Evolutionary conservation across 208 protist species (phyloP).

Genomic region (Herpetomonas tarakana): DNA sequence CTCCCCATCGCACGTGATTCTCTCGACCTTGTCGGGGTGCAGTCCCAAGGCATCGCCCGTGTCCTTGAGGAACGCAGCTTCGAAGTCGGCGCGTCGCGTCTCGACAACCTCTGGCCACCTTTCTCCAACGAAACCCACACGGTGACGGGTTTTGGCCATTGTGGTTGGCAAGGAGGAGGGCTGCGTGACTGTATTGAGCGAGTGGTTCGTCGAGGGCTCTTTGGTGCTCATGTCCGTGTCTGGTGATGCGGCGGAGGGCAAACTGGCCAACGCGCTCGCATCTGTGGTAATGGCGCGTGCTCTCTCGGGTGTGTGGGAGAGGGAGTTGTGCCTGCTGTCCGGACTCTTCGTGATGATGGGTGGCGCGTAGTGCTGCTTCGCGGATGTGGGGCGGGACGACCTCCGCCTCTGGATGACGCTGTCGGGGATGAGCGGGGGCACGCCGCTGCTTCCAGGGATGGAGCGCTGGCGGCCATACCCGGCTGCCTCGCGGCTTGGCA

Average conservation of each 20-base stretch:
- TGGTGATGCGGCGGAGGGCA: not conserved
- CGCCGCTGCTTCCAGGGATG: not conserved
- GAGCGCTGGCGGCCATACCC: not conserved
- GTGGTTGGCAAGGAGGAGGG: constrained; percentile 3
- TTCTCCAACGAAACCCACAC: constrained; percentile 66
- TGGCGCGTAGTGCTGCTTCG: not conserved
- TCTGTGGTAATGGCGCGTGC: not conserved
- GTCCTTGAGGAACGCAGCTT: constrained; percentile 40
- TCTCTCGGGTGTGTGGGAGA: not conserved
- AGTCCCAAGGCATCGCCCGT: constrained; percentile 25
- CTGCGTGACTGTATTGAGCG: not conserved
- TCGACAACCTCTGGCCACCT: constrained; percentile 43
- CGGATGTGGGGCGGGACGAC: not conserved
- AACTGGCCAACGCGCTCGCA: not conserved
- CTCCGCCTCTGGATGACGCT: not conserved
- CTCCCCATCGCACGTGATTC: constrained; percentile 36
- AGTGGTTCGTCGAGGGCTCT: not conserved
- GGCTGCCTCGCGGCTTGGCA: not conserved
- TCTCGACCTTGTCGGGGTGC: constrained; percentile 31
- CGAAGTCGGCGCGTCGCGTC: constrained; percentile 23
- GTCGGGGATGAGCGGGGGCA: not conserved
- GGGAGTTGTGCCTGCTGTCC: not conserved
- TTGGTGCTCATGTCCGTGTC: not conserved
- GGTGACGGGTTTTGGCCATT: constrained; percentile 26
- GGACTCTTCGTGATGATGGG: not conserved